Base-by-base conservation (phyloP, 352 stramenopile genomes). In the Bremia lactucae region DNA sequence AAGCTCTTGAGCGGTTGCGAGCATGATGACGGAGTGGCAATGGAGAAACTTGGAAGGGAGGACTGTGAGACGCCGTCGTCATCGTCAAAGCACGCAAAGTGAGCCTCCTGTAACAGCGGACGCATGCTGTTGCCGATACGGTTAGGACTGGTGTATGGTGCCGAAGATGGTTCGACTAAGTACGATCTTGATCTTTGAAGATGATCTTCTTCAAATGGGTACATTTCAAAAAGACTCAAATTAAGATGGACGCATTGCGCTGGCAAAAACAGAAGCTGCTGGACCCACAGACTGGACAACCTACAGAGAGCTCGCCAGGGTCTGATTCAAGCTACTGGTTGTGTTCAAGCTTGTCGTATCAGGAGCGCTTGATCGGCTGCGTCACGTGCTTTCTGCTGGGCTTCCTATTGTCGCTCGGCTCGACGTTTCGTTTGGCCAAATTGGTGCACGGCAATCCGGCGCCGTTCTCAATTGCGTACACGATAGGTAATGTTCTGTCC, bases 381-480 rank as follows among this genome's bases (percentile, higher is more conserved):
- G 39, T 81, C 10, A 83, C 71, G 24, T 93, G 80, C 59, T 87
- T 93, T 46, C 31, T 77, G 42, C 53, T 93, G 20, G 80, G 80
- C 37, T 87, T 93, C 37, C 19, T 93, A 39, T 45, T 93, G 33
- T 89, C 78, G 23, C 55, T 90, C n/a, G 80, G 80, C 26, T 86
- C 80, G 24, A 90, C 76, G 9, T 79, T 91, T 39, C 75, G 78
- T 0, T 48, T 93, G 42, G 76, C 70, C 14, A 77, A 80, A 50
- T 50, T 93, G 36, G 70, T 79, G 42, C 65, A 72, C 40, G 81
- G 81, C 15, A 82, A 88, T 34, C 81, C 81, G 2, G 78, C 65
- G 3, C 81, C 81, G 2, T 94, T 94, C 42, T 80, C 82, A 0
- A 73, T 88, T 36, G 75, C 71, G 37, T 94, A 92, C 54, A 91